Evolutionary conservation across 169 alveolate genomes (phyloP), one percentile per base, ranked within the genome.

Genomic region (Plasmodium yoelii): DNA sequence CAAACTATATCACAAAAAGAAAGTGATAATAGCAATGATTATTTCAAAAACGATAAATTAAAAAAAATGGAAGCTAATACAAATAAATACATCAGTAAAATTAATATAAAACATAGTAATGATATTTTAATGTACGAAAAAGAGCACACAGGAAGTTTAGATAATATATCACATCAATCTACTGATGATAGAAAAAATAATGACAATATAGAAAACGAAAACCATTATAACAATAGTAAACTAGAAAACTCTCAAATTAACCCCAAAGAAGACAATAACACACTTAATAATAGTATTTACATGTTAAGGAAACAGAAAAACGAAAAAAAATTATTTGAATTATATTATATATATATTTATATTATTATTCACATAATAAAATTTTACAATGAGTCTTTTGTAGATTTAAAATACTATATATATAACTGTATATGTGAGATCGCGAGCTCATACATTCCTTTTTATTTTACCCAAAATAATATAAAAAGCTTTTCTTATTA

Each of bases 381-480:
- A 57, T 86, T 86, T 49, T 86, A 86, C 53, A 86, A 71, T 64
- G 87, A 86, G 9, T 70, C 87, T 18, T 86, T 86, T 68, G 75
- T 60, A 15, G 87, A 86, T 64, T 63, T 86, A 24, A 86, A 86
- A 26, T 71, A 70, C 42, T 86, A 70, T 64, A 86, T 74, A 3
- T 86, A 86, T 49, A 86, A 86, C 64, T 86, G 91, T 55, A 86
- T 86, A 57, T 86, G 91, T 24, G 91, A 86, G 51, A 86, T 86
- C 5, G 91, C 91, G 7, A 86, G 91, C 26, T 86, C 91, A n/a
- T 86, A 86, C 46, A 67, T 86, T 22, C 91, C 91, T n/a, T 86
- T 86, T 56, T 86, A 86, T 71, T 86, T 86, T 24, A 86, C 86
- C 7, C 87, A 68, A 15, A 86, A 86, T 22, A 59, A 51, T 22